Evolutionary conservation across 352 stramenopile genomes (phyloP), one percentile per base, ranked within the genome.

Genomic region (Phytopythium helicoides): DNA sequence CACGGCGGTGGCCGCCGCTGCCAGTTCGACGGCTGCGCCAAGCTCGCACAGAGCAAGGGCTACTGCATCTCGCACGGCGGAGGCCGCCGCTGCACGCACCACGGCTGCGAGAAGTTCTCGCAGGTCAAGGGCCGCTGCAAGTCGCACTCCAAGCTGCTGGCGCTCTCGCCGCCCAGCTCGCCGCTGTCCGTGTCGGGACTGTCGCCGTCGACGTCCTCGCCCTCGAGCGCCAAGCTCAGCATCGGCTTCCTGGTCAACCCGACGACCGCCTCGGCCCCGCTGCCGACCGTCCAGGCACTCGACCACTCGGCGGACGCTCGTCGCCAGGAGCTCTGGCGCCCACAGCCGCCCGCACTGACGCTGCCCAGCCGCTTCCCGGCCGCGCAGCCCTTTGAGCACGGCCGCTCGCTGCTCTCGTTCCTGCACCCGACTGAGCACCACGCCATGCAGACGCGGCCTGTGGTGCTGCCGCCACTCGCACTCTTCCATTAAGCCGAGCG

Each of bases 51-150:
- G 64, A 88, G 68, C 51, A 87, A 87, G 47, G 82, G 82, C 9
- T 88, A 85, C 57, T 93, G 82, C 71, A 90, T 93, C 49, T 86
- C 82, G 18, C 82, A 93, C 58, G 82, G 83, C 33, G 83, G 83
- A 19, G 83, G 83, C 6, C 82, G 81, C 0, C 81, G 83, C 1
- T 94, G 83, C 61, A 82, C 66, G 19, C 76, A 90, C 23, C 57
- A 66, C 2, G 75, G 82, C 62, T 95, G 86, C 57, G 71, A 90
- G 50, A 94, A 94, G 69, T 94, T 94, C 53, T 90, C 83, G n/a
- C 83, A 94, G 56, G 82, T 94, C 54, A 90, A 90, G 37, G 83
- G 83, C 21, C 82, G 82, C 19, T 94, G 83, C 68, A 94, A 94
- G 71, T 86, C 77, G 31, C 83, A 94, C 65, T 89, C 81, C 9